Base-by-base conservation (phyloP, 2,329 filamentous ascomycete genomes). In the Bipolaris zeicola region DNA sequence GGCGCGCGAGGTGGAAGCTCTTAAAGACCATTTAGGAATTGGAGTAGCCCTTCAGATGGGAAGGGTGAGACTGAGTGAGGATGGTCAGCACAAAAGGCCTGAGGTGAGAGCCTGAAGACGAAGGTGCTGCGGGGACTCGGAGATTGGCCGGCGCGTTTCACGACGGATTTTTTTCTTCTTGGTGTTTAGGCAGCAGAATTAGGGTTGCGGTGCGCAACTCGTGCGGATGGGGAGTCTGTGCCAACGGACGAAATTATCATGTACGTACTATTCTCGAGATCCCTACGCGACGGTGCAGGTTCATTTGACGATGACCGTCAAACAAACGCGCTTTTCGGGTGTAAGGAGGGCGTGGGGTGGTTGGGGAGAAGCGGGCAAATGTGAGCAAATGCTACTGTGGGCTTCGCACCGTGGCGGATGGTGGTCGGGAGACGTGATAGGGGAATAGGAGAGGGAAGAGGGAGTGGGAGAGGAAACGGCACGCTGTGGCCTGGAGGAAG, bases 291-390 rank as follows among this genome's bases (percentile, higher is more conserved):
- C 80, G 81, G 82, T 93, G 92, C 93, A 97, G 92, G 92, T 95
- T 96, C 93, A 96, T 96, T 92, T 94, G 91, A 96, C 92, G 93
- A 91, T 56, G 80, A 88, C 88, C 90, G 91, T 84, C 92, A 95
- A 69, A 96, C 76, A 83, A 92, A 96, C 91, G 91, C 92, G 92
- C 91, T 78, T 78, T 71, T 52, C 31, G 80, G 45, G 76, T 57
- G 62, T 62, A 66, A 59, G 64, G 56, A 57, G 53, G 36, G 48
- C 49, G 55, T 55, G 55, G 46, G 58, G 50, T 56, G 56, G 48
- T 55, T 44, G 53, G 55, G 57, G 57, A 45, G 52, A 52, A 60
- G 52, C 49, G 61, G 43, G 43, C 57, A 55, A 57, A 58, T 65
- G 58, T 51, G 50, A 52, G 55, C 57, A 47, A 57, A 62, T 57